Conservation (phyloP, 768 basidiomycete genomes). For the Aureoboletus auriporus region DNA sequence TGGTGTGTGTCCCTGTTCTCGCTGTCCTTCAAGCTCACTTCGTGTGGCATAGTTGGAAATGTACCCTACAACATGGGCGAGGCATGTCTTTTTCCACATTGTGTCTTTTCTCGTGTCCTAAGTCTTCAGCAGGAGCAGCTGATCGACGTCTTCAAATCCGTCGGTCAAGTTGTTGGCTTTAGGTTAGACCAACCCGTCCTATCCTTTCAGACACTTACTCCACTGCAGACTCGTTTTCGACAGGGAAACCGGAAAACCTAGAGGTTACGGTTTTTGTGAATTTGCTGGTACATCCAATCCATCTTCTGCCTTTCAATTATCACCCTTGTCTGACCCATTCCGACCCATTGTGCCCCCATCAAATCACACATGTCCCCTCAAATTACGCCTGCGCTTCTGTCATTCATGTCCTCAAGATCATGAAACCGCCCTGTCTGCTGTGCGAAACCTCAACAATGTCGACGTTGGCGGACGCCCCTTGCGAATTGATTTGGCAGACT, state of each 20-base stretch:
- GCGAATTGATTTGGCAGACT: constrained; percentile 92
- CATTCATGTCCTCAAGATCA: constrained; percentile 56
- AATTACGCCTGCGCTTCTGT: constrained; percentile 4
- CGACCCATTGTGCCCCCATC: constrained; percentile 14
- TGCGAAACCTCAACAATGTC: constrained; percentile 90
- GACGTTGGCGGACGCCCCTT: constrained; percentile 91
- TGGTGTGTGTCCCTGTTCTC: constrained; percentile 40
- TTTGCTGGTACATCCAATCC: constrained; percentile 70
- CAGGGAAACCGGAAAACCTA: constrained; percentile 90
- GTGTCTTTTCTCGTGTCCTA: neutral
- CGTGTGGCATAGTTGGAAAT: constrained; percentile 61
- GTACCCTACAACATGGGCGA: constrained; percentile 90
- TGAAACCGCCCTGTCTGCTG: constrained; percentile 92
- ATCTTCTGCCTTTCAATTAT: constrained; percentile 21
- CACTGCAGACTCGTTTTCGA: constrained; percentile 74
- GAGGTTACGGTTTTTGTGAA: constrained; percentile 93
- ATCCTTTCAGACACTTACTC: constrained; percentile 2
- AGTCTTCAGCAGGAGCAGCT: constrained; percentile 58
- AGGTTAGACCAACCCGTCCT: constrained; percentile 41
- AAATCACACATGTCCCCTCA: constrained; percentile 2
- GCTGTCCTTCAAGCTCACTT: constrained; percentile 2
- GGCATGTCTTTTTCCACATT: constrained; percentile 28
- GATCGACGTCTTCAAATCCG: constrained; percentile 84
- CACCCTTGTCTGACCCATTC: constrained; percentile 37
- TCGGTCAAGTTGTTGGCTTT: constrained; percentile 86